A percentile compares a stretch with the other conserved stretches of the same genome.
These are phyloP conservation scores for Chaetoscypha palmicola DNA, from an alignment of 2,329 filamentous ascomycete species.

Conservation along the genomic window DNA sequence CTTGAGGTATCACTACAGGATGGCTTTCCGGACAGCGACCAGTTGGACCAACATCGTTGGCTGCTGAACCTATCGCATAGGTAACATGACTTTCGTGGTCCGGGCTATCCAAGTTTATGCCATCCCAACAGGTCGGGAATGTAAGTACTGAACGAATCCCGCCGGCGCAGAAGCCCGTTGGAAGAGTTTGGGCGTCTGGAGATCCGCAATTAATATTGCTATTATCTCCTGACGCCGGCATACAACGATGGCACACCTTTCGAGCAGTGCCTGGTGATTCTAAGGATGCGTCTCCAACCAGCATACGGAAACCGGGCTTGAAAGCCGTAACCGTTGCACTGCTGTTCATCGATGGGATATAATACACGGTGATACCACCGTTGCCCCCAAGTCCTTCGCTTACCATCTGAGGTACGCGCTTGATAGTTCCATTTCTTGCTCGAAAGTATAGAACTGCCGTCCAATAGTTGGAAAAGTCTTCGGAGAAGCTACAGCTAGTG, in stretches of 20 bases:
- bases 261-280: slow-evolving; percentile 8
- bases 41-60: slow-evolving; percentile 14
- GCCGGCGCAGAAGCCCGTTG: slow-evolving; percentile 9
- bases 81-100: slow-evolving; percentile 11
- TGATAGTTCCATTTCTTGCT: slow-evolving; percentile 9
- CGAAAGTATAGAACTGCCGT: slow-evolving; percentile 11
- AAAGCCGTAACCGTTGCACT: slow-evolving; percentile 12
- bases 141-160: slow-evolving; percentile 16
- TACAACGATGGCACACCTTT: slow-evolving; percentile 18
- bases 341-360: slow-evolving; percentile 5
- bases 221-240: slow-evolving; percentile 14
- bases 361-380: slow-evolving; percentile 10
- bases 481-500: slow-evolving; percentile 9
- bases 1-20: slow-evolving; percentile 40
- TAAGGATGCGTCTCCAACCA: slow-evolving; percentile 13
- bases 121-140: slow-evolving; percentile 17
- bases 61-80: slow-evolving; percentile 7
- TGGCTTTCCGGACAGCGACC: slow-evolving; percentile 28
- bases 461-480: slow-evolving; percentile 11
- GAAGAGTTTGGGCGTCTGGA: slow-evolving; percentile 13
- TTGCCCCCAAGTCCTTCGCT: slow-evolving; percentile 8
- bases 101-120: slow-evolving; percentile 12
- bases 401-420: slow-evolving; percentile 9
- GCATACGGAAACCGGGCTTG: slow-evolving; percentile 14
- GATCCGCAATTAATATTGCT: slow-evolving; percentile 18